Evolutionary conservation across 2,329 filamentous ascomycete species (phyloP), one percentile per base, ranked within the genome.

Genomic region (Pezicula rhizophila): DNA sequence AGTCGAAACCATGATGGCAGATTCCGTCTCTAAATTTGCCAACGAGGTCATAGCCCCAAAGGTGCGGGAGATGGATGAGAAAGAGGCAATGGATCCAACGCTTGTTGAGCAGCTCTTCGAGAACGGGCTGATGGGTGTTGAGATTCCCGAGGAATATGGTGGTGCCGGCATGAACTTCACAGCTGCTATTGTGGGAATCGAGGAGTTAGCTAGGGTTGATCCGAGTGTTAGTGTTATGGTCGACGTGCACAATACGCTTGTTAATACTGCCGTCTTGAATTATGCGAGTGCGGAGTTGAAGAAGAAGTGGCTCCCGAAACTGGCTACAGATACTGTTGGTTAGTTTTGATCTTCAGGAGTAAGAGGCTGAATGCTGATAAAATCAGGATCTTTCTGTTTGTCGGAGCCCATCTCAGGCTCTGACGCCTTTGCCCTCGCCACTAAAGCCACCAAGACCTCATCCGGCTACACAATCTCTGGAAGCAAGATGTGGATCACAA

Each of bases 401-500:
- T 95, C 89, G 7, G 91, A 96, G 73, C 91, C 91, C 5, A 86
- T 87, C 1, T 96, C 89, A 18, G 93, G 93, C 18, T 96, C 90
- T 1, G 93, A 99, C 66, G 93, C 93, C 37, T 99, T 99, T 65
- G 95, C 95, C 1, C 78, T 99, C 56, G 86, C 89, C 58, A 97
- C 93, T 49, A 91, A 89, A 68, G 93, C 93, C 39, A 84, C 81
- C 50, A 88, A 91, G 75, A 93, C 89, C 1, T 77, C 82, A 18
- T 79, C 83, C 56, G 90, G 92, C 31, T 99, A 92, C 75, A 84
- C 78, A 70, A 87, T 99, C 69, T 87, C 82, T 52, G 93, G 93
- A 44, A 84, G 82, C 69, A 99, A 99, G 80, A 99, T 99, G 93
- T 99, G 93, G 93, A 99, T 99, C 71, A 99, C 93, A 55, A 99